Conservation (phyloP, 2,329 filamentous ascomycete species). For the Periconia sp. region DNA sequence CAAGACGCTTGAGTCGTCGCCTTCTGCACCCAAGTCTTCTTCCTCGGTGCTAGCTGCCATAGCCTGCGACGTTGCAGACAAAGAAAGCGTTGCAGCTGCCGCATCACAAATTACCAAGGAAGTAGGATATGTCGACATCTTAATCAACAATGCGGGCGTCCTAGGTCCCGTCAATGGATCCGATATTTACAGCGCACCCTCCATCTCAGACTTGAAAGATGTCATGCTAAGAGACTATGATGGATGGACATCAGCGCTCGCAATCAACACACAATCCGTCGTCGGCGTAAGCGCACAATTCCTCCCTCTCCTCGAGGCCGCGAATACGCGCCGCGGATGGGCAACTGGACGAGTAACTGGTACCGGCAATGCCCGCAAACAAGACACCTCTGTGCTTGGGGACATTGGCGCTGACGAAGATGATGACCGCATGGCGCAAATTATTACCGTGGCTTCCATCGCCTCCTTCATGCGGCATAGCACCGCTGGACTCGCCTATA, state of each 20-base stretch:
- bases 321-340: conserved; percentile 52
- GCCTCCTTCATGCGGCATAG: conserved; percentile 47
- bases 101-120: conserved; percentile 52
- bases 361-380: conserved; percentile 28
- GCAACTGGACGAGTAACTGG: conserved; percentile 38
- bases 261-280: conserved; percentile 54
- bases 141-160: conserved; percentile 60
- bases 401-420: conserved; percentile 31
- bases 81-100: conserved; percentile 48
- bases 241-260: conserved; percentile 45
- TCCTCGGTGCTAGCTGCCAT: conserved; percentile 46
- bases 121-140: conserved; percentile 56
- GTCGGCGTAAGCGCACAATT: conserved; percentile 54
- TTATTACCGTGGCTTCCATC: conserved; percentile 53
- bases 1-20: conserved; percentile 37
- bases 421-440: conserved; percentile 52
- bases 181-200: conserved; percentile 49
- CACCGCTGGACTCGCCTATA: conserved; percentile 50
- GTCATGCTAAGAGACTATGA: conserved; percentile 40
- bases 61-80: conserved; percentile 52
- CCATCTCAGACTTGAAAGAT: conserved; percentile 52
- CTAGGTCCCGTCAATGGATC: conserved; percentile 51
- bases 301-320: conserved; percentile 52
- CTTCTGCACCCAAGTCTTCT: conserved; percentile 27
- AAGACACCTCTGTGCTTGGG: conserved; percentile 24